These are phyloP conservation scores for Nakazawaea ishiwadae DNA, from an alignment of 805 yeast genomes.

Conservation along the genomic window DNA sequence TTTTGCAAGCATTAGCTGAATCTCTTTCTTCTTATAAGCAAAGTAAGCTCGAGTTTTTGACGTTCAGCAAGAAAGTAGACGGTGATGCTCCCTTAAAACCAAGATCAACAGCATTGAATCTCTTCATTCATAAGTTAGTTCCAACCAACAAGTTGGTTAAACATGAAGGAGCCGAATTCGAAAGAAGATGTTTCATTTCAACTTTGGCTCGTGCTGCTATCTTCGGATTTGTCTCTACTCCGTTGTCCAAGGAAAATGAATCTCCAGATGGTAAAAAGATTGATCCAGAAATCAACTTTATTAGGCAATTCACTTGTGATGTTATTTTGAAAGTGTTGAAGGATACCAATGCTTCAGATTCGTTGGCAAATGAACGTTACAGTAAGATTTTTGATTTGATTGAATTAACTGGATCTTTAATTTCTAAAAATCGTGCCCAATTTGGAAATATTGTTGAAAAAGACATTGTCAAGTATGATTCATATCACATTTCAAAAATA, in stretches of 20 bases:
- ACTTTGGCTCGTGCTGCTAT: constrained; percentile 58
- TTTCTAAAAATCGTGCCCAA: constrained; percentile 38
- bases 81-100: constrained; percentile 48
- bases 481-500: constrained; percentile 56
- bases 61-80: constrained; percentile 58
- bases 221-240: constrained; percentile 56
- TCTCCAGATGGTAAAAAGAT: constrained; percentile 42
- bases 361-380: constrained; percentile 40
- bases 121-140: constrained; percentile 69
- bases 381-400: constrained; percentile 50
- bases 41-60: constrained; percentile 76
- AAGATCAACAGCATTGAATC: constrained; percentile 70
- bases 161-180: constrained; percentile 33
- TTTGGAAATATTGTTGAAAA: constrained; percentile 42
- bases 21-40: constrained; percentile 73
- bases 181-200: constrained; percentile 54
- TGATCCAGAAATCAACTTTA: constrained; percentile 67
- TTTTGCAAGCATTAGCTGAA: constrained; percentile 66
- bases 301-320: constrained; percentile 72
- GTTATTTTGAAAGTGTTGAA: constrained; percentile 56
- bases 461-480: constrained; percentile 50
- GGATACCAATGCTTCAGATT: constrained; percentile 37
- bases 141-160: constrained; percentile 43
- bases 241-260: constrained; percentile 44
- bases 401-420: constrained; percentile 39